phyloP scores from a whole-genome alignment of 2,329 filamentous ascomycete species.

The Exophiala sp. region DNA sequence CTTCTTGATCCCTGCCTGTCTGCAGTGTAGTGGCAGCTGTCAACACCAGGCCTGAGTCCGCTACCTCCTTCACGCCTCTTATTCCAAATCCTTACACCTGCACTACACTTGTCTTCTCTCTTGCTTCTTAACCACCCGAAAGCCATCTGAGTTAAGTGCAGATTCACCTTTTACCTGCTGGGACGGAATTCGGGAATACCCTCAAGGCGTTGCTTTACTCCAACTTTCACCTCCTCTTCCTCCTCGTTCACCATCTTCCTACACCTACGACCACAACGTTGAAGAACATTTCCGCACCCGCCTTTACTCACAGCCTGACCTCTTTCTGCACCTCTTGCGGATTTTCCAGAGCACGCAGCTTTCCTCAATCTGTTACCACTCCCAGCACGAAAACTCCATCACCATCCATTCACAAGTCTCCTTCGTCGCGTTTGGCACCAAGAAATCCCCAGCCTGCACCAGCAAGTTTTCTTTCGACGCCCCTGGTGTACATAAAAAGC shows the following conservation, averaged over 20 bases:
- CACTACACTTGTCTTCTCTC: conserved; percentile 3
- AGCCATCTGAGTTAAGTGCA: conserved; percentile 27
- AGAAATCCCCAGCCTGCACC: conserved; percentile 55
- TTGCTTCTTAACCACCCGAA: conserved; percentile 3
- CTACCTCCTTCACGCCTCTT: not conserved
- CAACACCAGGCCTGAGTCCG: no score
- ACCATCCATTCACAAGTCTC: conserved; percentile 31
- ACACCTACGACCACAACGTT: conserved; percentile 18
- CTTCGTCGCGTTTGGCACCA: conserved; percentile 25
- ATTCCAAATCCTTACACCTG: no score
- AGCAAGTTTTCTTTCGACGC: conserved; percentile 90
- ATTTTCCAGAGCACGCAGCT: conserved; percentile 19
- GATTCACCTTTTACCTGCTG: conserved; percentile 20
- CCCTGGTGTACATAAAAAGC: conserved; percentile 76
- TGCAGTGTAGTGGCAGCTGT: no score
- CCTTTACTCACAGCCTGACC: conserved; percentile 12
- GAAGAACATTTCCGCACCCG: conserved; percentile 8
- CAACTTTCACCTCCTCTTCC: conserved; percentile 13
- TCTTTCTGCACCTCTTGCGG: conserved; percentile 22
- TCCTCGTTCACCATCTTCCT: conserved; percentile 1
- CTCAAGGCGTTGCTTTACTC: conserved; percentile 28
- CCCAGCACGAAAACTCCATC: conserved; percentile 21
- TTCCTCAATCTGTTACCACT: conserved; percentile 16
- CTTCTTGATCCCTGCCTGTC: no score
- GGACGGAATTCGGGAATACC: conserved; percentile 13